Base-by-base conservation (phyloP, 1,284 basidiomycete species). In the Boletellus sp. region DNA sequence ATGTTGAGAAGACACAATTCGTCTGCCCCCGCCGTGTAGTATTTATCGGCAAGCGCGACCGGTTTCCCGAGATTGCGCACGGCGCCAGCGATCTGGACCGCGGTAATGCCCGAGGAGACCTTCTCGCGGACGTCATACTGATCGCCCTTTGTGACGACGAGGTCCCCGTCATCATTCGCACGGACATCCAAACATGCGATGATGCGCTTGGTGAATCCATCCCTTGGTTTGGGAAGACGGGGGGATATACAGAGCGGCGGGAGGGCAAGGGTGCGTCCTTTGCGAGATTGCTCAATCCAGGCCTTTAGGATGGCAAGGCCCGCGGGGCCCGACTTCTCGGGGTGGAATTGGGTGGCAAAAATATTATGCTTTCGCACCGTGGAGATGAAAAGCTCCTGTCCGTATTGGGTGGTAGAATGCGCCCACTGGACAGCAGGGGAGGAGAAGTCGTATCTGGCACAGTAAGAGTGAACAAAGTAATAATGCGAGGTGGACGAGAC, bases 61-160 rank as follows among this genome's bases (percentile, higher is more conserved):
- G 97, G 97, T 74, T 97, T 98, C 53, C 97, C 97, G 54, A 99
- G 86, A 71, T 99, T 99, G 57, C 97, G 89, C 7, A 99, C 97
- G 5, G 86, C 85, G 33, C 93, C 88, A 11, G 82, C 83, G 2
- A 79, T 73, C 30, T 71, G 70, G 46, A 73, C 65, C 35, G 67
- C 61, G 32, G 71, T 58, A 15, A 64, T 57, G 46, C 55, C 53
- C 12, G 64, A 54, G 19, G 71, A 61, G 12, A 71, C 65, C 65
- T 89, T 91, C 70, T 98, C 96, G 51, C 96, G 90, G 15, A 98
- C 96, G 66, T 98, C 93, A 74, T 99, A 99, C 67, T 97, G 95
- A 71, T 99, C 97, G 50, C 97, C 97, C 75, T 99, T 99, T 45
- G 97, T 99, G 2, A 99, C 97, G 52, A 99, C 95, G 47, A 99